phyloP scores from a whole-genome alignment of 2,329 filamentous ascomycete genomes.

The Thelonectria olida region DNA sequence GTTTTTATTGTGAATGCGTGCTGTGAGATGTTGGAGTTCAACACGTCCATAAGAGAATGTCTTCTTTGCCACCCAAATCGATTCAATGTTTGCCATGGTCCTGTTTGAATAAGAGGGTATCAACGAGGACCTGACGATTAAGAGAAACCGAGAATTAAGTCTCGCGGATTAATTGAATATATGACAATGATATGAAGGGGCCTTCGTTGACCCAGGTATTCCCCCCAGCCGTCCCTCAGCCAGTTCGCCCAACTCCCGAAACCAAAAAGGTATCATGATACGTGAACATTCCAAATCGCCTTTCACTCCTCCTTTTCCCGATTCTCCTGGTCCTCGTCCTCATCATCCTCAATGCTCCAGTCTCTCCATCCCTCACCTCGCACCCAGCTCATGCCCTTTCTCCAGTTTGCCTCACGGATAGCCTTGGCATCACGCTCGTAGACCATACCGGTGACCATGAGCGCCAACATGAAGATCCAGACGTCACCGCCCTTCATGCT shows the following conservation, averaged over 20 bases:
- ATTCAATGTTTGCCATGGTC: no score
- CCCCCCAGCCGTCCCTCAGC: slow-evolving; percentile 5
- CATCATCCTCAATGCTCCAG: slow-evolving; percentile 64
- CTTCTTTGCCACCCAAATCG: no score
- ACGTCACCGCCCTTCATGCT: slow-evolving; percentile 86
- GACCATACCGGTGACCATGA: slow-evolving; percentile 80
- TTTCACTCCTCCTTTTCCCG: slow-evolving; percentile 43
- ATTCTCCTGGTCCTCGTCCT: slow-evolving; percentile 52
- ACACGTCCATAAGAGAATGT: no score
- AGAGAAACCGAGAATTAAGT: background rate
- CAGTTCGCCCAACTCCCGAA: slow-evolving; percentile 29
- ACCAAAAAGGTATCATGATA: slow-evolving; percentile 28
- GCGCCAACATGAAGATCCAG: slow-evolving; percentile 79
- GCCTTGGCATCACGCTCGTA: slow-evolving; percentile 77
- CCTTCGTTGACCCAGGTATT: slow-evolving; percentile 17
- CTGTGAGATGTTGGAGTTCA: background rate
- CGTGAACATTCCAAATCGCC: slow-evolving; percentile 24
- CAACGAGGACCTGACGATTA: background rate
- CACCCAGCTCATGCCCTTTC: slow-evolving; percentile 78
- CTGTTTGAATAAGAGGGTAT: background rate
- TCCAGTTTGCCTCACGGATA: slow-evolving; percentile 71
- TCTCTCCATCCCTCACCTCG: slow-evolving; percentile 81
- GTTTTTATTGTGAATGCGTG: background rate
- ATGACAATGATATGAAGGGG: background rate
- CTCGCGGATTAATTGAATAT: background rate